Evolutionary conservation across 2,329 filamentous ascomycete species (phyloP).

Genomic region (Drechslerella coelobrocha): DNA sequence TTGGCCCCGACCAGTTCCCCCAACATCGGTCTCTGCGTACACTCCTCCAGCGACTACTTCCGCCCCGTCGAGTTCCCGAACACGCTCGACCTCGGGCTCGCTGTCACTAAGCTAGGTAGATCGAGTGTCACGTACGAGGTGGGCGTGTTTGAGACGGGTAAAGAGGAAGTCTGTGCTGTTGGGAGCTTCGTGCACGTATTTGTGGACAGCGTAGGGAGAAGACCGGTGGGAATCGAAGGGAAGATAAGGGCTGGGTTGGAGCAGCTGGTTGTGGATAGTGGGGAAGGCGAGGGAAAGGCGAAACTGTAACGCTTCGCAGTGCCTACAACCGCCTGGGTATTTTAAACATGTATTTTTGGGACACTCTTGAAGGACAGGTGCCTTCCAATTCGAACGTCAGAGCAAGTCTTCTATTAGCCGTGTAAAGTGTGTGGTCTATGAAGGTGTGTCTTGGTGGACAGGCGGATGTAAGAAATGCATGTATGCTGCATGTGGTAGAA

Average conservation of each 20-base stretch:
- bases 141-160: constrained; percentile 78
- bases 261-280: constrained; percentile 30
- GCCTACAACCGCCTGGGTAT: no score
- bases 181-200: constrained; percentile 89
- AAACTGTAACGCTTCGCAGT: constrained; percentile 19
- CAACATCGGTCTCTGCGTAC: constrained; percentile 83
- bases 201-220: constrained; percentile 74
- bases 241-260: constrained; percentile 26
- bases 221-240: constrained; percentile 62
- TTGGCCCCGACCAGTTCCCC: constrained; percentile 73
- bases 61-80: constrained; percentile 81
- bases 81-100: constrained; percentile 78
- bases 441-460: constrained; percentile 22
- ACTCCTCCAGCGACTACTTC: constrained; percentile 85
- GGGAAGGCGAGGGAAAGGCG: constrained; percentile 6
- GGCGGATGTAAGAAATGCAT: constrained; percentile 7
- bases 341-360: no score
- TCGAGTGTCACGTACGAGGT: constrained; percentile 91
- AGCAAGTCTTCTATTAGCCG: constrained; percentile 50
- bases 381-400: constrained; percentile 43
- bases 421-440: constrained; percentile 40
- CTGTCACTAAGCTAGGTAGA: constrained; percentile 82
- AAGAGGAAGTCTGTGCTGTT: constrained; percentile 78
- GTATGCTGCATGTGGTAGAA: constrained; percentile 20
- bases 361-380: constrained; percentile 2